Evolutionary conservation across 2,329 filamentous ascomycete species (phyloP).

Genomic region (Hymenoscyphus infarciens): DNA sequence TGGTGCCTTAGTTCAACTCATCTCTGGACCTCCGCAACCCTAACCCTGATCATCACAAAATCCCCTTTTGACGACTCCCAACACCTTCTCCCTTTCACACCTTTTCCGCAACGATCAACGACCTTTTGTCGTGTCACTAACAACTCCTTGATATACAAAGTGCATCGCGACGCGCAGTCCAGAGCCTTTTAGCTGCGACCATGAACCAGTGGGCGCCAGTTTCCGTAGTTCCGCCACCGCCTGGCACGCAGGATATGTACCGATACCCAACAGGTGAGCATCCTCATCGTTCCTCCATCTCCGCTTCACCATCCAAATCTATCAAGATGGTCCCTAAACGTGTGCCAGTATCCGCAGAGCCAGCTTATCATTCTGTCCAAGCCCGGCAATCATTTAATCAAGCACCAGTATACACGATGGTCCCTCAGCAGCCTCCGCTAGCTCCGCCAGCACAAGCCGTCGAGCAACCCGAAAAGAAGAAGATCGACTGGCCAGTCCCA

Average conservation of each 20-base stretch:
- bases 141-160: conserved; percentile 20
- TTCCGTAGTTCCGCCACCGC: conserved; percentile 36
- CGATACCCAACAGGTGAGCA: conserved; percentile 32
- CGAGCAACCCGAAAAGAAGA: conserved; percentile 41
- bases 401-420: conserved; percentile 35
- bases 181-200: conserved; percentile 23
- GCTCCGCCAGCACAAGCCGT: conserved; percentile 26
- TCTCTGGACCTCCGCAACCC: neutral
- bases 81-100: neutral
- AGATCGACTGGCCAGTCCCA: conserved; percentile 75
- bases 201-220: conserved; percentile 27
- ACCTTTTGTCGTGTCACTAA: conserved; percentile 26
- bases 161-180: conserved; percentile 1
- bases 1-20: neutral
- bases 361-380: conserved; percentile 44
- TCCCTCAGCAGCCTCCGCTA: conserved; percentile 37
- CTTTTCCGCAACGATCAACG: neutral
- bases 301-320: neutral
- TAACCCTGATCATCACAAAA: neutral
- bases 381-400: conserved; percentile 39
- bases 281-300: neutral
- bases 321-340: conserved; percentile 25
- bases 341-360: conserved; percentile 37
- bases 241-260: conserved; percentile 39
- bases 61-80: neutral